Evolutionary conservation across 2,329 filamentous ascomycete genomes (phyloP).

Genomic region (Thermothelomyces thermophilus): DNA sequence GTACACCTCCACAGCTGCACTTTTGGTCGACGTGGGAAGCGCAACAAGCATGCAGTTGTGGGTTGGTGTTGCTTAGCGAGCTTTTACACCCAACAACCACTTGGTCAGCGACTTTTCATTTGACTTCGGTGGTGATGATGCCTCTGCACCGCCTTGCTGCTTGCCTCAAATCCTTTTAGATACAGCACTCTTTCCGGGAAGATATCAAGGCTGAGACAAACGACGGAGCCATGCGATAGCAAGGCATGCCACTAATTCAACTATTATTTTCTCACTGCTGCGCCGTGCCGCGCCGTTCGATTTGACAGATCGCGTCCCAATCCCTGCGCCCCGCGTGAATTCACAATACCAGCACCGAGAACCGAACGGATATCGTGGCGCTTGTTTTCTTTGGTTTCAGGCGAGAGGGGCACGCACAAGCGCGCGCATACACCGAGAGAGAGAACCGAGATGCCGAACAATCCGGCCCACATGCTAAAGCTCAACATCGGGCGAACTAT

Average conservation of each 20-base stretch:
- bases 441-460: slow-evolving; percentile 29
- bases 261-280: neutral
- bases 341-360: no score
- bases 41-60: no score
- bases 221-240: neutral
- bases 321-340: neutral
- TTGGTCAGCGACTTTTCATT: neutral
- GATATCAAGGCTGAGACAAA: neutral
- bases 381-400: neutral
- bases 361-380: no score
- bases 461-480: slow-evolving; percentile 32
- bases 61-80: no score
- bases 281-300: no score
- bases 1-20: no score
- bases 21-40: no score
- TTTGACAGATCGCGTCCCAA: no score
- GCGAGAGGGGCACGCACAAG: neutral
- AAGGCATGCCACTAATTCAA: neutral
- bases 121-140: neutral
- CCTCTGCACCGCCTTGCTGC: neutral
- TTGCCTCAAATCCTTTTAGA: neutral
- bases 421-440: neutral
- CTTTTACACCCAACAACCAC: neutral
- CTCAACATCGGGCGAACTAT: slow-evolving; percentile 70
- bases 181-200: neutral